Evolutionary conservation across 2,329 filamentous ascomycete species (phyloP), one percentile per base, ranked within the genome.

Genomic region (Xylaria sp.): DNA sequence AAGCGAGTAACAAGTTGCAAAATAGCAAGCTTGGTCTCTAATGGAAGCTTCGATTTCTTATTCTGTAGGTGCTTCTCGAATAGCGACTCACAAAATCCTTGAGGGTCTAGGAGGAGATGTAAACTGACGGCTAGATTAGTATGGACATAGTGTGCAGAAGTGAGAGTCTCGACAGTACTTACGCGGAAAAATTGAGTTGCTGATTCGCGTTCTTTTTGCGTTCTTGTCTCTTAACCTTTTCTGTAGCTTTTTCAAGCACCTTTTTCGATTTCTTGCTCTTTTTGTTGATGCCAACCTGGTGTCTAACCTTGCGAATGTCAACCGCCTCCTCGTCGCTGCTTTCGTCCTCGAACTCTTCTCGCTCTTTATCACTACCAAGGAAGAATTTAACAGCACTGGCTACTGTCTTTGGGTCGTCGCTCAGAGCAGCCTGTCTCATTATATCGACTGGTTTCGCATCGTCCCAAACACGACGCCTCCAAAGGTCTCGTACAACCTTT

Each of bases 381-480:
- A 99, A 99, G 85, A 98, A 99, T 28, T 94, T 89, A 15, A 97
- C 93, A 54, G 93, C 94, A 18, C 94, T 93, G 6, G 92, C 85
- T 31, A 96, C 89, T 3, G 98, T 94, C 82, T 99, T 99, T 76
- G 97, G 93, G 75, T 98, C 97, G 61, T 97, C 92, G 3, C 93
- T 90, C 66, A 99, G 83, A 64, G 91, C 90, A 0, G 95, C 94
- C 81, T 97, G 92, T 82, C 97, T 97, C 94, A 99, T 98, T 73
- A 98, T 93, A 77, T 97, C 94, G n/a, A 98, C 96, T 0, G 95
- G 91, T 80, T 94, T 96, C 1, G 94, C 89, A 76, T 99, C 96
- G 10, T 92, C 94, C 96, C 96, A 99, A 72, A 98, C 91, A 76
- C 98, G 94, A 56, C 95, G 89, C 82, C 94, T 97, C 96, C 96